A percentile compares a stretch with the other conserved stretches of the same genome.
Evolutionary conservation across 331 rosid species (phyloP).

Genomic region (Quercus tomentella): DNA sequence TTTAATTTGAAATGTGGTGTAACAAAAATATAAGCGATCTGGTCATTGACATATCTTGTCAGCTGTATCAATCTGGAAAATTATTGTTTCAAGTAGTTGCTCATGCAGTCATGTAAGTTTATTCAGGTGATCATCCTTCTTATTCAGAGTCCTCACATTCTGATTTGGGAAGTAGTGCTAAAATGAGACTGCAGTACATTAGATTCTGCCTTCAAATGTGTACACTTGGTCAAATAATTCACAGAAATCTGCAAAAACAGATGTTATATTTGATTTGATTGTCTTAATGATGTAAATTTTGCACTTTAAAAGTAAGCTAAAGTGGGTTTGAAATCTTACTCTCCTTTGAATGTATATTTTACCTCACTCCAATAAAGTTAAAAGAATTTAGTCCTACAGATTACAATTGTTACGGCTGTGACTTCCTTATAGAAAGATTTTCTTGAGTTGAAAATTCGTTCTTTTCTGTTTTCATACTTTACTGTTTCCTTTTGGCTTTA

Average conservation of each 20-base stretch:
- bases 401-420: background rate
- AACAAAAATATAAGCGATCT: background rate
- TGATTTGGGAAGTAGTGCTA: background rate
- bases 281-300: background rate
- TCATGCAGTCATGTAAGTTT: background rate
- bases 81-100: background rate
- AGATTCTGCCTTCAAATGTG: background rate
- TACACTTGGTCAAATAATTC: too few relatives aligned
- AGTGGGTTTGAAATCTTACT: too few relatives aligned
- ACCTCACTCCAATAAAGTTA: too few relatives aligned
- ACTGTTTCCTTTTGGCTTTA: background rate
- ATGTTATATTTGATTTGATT: background rate
- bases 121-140: background rate
- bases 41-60: background rate
- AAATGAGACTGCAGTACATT: background rate
- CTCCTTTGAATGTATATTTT: too few relatives aligned
- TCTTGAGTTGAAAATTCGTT: background rate
- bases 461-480: background rate
- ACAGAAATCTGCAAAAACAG: background rate
- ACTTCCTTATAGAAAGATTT: background rate
- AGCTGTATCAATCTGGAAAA: background rate
- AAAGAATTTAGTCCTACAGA: too few relatives aligned
- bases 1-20: background rate
- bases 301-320: too few relatives aligned
- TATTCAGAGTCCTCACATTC: background rate